Base-by-base conservation (phyloP, 768 basidiomycete species). In the Gymnopilus dilepis region DNA sequence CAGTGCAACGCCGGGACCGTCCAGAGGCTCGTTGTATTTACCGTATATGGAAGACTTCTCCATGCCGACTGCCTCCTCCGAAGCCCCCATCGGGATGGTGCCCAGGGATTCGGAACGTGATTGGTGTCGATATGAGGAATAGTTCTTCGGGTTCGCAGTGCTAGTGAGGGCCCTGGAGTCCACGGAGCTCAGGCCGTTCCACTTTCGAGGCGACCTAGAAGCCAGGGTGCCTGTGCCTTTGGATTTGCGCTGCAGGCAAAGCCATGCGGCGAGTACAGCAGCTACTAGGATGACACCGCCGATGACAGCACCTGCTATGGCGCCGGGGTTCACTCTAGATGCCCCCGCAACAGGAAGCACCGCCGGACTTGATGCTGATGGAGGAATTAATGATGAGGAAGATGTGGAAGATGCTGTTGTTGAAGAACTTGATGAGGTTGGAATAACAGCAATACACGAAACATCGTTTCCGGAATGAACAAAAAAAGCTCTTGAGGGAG, bases 221-320 rank as follows among this genome's bases (percentile, higher is more conserved):
- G 59, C 52, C 31, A 50, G 57, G 8, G 51, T 59, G 40, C 55
- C 59, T 15, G 30, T 51, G 12, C n/a, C 48, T 57, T 60, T 60
- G 11, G 7, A 48, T 48, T 51, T 63, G 54, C 62, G 66, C 63
- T 66, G 73, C 34, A 79, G 62, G 34, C 71, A 76, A 34, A 77
- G 59, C 61, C 77, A 74, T 57, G 78, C 54, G 6, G 74, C 67
- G 15, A 76, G 66, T 21, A 81, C 62, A 4, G 63, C 64, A 28
- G 73, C 65, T 7, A 78, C 42, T 31, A 85, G 56, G 13, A 72
- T 80, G 2, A 78, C 66, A 2, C 77, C 83, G 4, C 84, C 87
- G 3, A 88, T 63, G 19, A 83, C 78, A 24, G 81, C 81, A 1
- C 87, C 89, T 5, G 78, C 80, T 26, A 89, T 82, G 7, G 77